These are phyloP conservation scores for Fusarium mangiferae DNA, from an alignment of 2,329 filamentous ascomycete genomes.

Conservation along the genomic window DNA sequence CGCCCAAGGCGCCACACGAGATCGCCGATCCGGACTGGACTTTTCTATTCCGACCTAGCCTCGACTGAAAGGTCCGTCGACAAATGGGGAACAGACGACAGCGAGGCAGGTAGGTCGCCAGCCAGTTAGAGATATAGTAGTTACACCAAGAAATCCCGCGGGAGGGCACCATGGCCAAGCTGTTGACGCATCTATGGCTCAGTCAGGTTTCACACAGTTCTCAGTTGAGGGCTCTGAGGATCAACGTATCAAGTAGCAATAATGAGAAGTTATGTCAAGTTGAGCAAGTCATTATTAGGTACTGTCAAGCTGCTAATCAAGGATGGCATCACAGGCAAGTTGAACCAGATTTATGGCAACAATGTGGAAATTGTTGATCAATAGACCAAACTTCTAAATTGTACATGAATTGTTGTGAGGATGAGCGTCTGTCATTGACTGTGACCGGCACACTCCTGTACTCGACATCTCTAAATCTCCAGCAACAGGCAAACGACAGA, in stretches of 20 bases:
- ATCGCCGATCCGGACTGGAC: constrained; percentile 28
- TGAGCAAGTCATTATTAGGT: neutral
- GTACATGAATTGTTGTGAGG: constrained; percentile 41
- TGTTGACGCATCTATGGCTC: neutral
- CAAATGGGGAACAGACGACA: neutral
- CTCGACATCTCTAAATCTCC: constrained; percentile 41
- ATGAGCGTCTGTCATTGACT: constrained; percentile 41
- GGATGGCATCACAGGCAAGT: neutral
- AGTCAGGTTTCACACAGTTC: constrained; percentile 9
- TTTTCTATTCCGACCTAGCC: constrained; percentile 11
- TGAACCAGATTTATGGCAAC: constrained; percentile 27
- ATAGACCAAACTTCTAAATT: constrained; percentile 39
- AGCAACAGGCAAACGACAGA: constrained; percentile 46
- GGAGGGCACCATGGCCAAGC: constrained; percentile 14
- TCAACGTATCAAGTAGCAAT: neutral
- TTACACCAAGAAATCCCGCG: neutral
- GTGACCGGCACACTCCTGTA: constrained; percentile 48
- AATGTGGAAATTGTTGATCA: constrained; percentile 43
- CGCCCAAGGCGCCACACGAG: constrained; percentile 7
- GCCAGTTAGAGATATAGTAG: neutral
- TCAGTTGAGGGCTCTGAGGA: neutral
- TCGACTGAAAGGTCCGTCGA: constrained; percentile 43
- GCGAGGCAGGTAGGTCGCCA: neutral
- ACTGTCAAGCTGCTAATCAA: neutral
- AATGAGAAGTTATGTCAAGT: neutral